Evolutionary conservation across 2,329 filamentous ascomycete species (phyloP).

Genomic region (Cladosporium sp.): DNA sequence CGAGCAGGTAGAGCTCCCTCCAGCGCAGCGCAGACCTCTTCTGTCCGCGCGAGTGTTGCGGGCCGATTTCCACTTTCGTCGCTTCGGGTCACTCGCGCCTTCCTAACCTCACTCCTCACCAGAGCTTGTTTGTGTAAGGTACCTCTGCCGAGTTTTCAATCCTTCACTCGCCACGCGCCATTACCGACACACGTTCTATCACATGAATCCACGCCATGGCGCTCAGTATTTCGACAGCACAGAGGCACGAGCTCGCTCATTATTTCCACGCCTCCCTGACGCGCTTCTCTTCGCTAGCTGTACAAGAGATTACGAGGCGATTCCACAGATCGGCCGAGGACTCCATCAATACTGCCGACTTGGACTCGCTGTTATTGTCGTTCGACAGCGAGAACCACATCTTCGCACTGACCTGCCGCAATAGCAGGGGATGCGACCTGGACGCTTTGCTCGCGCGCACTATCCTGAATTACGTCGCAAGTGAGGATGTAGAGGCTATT

Average conservation of each 20-base stretch:
- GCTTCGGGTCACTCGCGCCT: no score
- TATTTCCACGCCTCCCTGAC: conserved; percentile 26
- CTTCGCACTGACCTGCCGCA: conserved; percentile 2
- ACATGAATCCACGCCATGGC: neutral
- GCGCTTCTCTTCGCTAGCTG: conserved; percentile 18
- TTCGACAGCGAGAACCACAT: conserved; percentile 5
- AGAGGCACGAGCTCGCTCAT: neutral
- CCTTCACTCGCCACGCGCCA: no score
- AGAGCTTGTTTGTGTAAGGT: no score
- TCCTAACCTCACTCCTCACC: no score
- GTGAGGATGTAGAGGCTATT: neutral
- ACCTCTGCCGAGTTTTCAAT: no score
- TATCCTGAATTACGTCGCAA: neutral
- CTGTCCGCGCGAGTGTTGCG: no score
- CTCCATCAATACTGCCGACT: conserved; percentile 17
- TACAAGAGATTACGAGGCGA: neutral
- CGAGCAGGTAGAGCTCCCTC: no score
- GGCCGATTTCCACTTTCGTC: no score
- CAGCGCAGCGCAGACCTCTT: no score
- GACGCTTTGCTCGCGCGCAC: neutral
- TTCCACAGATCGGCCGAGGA: neutral
- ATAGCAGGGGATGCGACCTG: neutral
- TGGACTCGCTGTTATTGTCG: conserved; percentile 14
- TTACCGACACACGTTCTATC: no score
- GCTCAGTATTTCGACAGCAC: neutral